A percentile compares a stretch with the other conserved stretches of the same genome.
Conservation (phyloP, 768 basidiomycete species). For the Porpolomopsis calyptriformis region DNA sequence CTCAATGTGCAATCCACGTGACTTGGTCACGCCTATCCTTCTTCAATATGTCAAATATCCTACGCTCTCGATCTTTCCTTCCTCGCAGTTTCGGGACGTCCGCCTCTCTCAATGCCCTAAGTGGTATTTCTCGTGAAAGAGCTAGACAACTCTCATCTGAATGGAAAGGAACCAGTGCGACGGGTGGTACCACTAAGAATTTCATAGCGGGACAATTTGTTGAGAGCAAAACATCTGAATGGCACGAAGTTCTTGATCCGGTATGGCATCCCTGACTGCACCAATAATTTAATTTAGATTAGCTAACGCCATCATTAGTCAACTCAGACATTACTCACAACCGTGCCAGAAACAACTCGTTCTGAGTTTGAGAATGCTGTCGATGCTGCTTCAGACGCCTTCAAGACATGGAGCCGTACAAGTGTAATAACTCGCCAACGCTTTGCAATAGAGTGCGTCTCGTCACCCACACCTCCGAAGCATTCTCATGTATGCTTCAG, state of each 20-base stretch:
- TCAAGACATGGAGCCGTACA: constrained; percentile 79
- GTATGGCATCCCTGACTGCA: constrained; percentile 34
- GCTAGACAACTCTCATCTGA: constrained; percentile 61
- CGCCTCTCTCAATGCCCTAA: constrained; percentile 36
- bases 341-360: constrained; percentile 80
- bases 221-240: constrained; percentile 66
- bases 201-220: constrained; percentile 86
- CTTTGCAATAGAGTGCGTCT: constrained; percentile 78
- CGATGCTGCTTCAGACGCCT: constrained; percentile 74
- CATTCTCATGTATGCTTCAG: constrained; percentile 28
- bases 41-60: too few relatives aligned
- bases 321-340: constrained; percentile 81
- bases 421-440: constrained; percentile 80
- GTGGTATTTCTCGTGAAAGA: constrained; percentile 42
- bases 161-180: constrained; percentile 82
- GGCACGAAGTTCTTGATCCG: constrained; percentile 85
- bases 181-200: constrained; percentile 84
- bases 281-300: not conserved
- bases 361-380: constrained; percentile 78
- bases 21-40: too few relatives aligned
- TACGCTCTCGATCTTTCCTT: too few relatives aligned
- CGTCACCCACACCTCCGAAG: constrained; percentile 1
- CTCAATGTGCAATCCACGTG: too few relatives aligned
- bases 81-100: constrained; percentile 36
- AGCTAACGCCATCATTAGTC: constrained; percentile 37